Base-by-base conservation (phyloP, 306 rosid genomes). In the Quercus alba region DNA sequence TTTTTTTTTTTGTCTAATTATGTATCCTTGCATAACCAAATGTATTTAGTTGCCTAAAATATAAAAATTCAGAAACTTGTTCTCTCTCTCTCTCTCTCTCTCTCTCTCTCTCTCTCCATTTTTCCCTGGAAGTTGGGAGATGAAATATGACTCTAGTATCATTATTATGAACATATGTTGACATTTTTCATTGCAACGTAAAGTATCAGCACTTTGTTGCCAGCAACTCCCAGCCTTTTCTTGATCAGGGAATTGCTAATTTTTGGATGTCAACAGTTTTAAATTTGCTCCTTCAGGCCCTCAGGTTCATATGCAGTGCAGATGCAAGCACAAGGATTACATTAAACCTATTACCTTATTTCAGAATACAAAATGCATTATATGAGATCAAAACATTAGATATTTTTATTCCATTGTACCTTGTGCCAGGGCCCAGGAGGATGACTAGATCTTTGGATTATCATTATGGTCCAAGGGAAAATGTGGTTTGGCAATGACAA, bases 401-500 rank as follows among this genome's bases (percentile, higher is more conserved):
- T 0, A 1, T 64, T 2, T 3, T 30, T 64, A 30, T 30, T 31
- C 21, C 21, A 30, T 13, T 13, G 17, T 15, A 1, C 44, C 17
- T 31, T 18, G 10, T 72, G 64, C 19, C 12, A 44, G 23, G 20
- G 63, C 56, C 13, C 12, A 44, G 64, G 75, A 12, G 44, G 14
- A 63, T n/a, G 1, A 46, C 63, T 64, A 66, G 72, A 35, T 73
- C 77, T 77, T 54, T 81, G 49, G 13, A 71, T 52, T 31, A 18
- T 59, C 21, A 30, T 17, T 30, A 38, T 38, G 3, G 26, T 20
- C 75, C 75, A 72, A 87, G 17, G 56, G 59, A 79, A 80, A 82
- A 80, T 44, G 82, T 3, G 90, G 90, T 70, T 67, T 90, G 66
- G 91, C 89, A 46, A 90, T 77, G 66, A 85, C 54, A 49, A 49